Evolutionary conservation across 129 eudicot genomes (phyloP).

Genomic region (Helianthus annuus): HanXRQr2.0-SUNRISE NC_035438.2:26851169-26851668

Average conservation of each 20-base stretch:
- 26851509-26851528: conserved; percentile 7
- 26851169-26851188: neutral
- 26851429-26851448: neutral
- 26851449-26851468: neutral
- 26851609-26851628: neutral
- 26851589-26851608: conserved; percentile 9
- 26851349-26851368: neutral
- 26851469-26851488: neutral
- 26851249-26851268: neutral
- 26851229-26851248: neutral
- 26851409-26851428: neutral
- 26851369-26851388: neutral
- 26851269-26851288: neutral
- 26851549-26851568: neutral
- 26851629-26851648: too few relatives aligned
- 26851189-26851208: neutral
- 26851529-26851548: conserved; percentile 13
- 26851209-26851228: neutral
- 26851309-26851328: neutral
- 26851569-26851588: conserved; percentile 3
- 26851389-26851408: neutral
- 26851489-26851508: neutral
- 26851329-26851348: neutral
- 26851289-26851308: neutral
- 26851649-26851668: too few relatives aligned